These are phyloP conservation scores for Geotrichum histeridarum DNA, from an alignment of 1,139 yeast genomes.

Conservation along the genomic window DNA sequence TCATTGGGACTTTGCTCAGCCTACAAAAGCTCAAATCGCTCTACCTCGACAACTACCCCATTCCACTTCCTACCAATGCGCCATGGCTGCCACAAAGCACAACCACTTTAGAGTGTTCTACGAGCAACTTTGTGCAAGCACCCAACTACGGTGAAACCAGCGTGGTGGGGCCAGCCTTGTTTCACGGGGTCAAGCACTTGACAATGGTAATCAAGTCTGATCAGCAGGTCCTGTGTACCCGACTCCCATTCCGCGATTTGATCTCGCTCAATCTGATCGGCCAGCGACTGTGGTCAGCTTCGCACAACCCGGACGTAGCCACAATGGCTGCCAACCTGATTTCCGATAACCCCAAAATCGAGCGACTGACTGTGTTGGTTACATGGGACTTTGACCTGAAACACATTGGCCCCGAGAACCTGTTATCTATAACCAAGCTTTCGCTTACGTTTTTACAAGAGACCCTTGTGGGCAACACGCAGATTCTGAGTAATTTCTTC, in stretches of 20 bases:
- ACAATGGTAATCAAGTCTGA: neutral
- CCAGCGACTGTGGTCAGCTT: neutral
- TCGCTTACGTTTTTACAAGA: neutral
- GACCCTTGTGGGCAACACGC: neutral
- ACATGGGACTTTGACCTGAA: conserved; percentile 1
- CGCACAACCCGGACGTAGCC: neutral
- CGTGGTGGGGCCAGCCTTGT: neutral
- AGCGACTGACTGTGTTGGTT: neutral
- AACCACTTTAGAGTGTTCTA: conserved; percentile 4
- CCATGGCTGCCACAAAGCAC: conserved; percentile 1
- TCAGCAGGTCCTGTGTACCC: neutral
- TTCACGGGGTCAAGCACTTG: neutral
- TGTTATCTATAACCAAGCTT: neutral
- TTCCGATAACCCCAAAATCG: neutral
- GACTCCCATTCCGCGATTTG: conserved; percentile 1
- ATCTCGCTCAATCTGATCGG: neutral
- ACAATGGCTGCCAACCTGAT: neutral
- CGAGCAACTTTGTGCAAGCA: neutral
- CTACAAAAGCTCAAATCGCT: neutral
- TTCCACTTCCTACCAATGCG: neutral
- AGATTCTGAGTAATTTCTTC: too few relatives aligned
- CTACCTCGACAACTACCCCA: neutral
- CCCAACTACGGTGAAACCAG: neutral
- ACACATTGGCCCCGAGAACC: neutral
- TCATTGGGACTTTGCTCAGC: neutral